Conservation (phyloP, 208 protist genomes). For the Herpetomonas samuelpessoai region DNA sequence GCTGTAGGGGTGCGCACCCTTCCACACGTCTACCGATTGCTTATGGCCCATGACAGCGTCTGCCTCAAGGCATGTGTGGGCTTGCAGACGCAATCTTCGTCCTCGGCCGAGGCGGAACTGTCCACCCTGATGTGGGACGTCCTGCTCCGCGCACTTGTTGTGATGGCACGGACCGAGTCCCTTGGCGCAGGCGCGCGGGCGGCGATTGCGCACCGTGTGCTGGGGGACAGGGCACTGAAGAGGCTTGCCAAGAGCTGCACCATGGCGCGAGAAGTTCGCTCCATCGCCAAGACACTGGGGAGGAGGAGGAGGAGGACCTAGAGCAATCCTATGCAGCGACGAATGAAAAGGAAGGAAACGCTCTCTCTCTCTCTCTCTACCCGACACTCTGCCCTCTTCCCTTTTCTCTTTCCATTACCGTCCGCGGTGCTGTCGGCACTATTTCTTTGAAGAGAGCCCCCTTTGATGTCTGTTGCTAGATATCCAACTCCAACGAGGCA, state of each 20-base stretch:
- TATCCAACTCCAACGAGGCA: too few relatives aligned
- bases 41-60: background rate
- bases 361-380: too few relatives aligned
- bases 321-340: too few relatives aligned
- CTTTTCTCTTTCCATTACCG: too few relatives aligned
- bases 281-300: background rate
- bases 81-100: background rate
- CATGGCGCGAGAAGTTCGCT: background rate
- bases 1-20: background rate
- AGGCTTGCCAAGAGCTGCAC: background rate
- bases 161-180: background rate
- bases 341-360: too few relatives aligned
- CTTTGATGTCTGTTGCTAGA: too few relatives aligned
- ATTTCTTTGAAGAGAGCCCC: too few relatives aligned
- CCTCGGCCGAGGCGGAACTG: background rate
- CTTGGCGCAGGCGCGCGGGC: background rate
- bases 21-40: conserved; percentile 4
- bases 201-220: background rate
- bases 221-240: background rate
- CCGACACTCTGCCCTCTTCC: too few relatives aligned
- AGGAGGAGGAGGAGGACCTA: too few relatives aligned
- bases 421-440: too few relatives aligned
- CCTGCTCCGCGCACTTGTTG: background rate
- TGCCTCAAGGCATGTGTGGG: background rate
- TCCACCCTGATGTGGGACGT: background rate